phyloP scores from a whole-genome alignment of 805 yeast genomes.

The Suhomyces kilbournensis region DNA sequence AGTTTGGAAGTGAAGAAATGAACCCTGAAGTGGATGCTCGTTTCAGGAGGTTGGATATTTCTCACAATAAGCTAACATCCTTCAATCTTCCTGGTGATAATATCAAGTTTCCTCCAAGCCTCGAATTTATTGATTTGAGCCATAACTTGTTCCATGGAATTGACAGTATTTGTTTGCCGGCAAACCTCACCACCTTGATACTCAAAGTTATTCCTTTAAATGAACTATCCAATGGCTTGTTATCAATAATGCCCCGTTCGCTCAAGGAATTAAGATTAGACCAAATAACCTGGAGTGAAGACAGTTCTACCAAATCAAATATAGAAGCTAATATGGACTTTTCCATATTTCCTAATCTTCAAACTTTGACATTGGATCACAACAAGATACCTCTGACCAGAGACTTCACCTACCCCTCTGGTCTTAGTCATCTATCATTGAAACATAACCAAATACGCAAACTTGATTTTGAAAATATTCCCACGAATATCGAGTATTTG shows the following conservation, averaged over 20 bases:
- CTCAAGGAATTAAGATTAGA: conserved; percentile 7
- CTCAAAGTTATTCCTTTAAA: conserved; percentile 5
- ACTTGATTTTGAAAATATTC: conserved; percentile 4
- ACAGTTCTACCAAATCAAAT: background rate
- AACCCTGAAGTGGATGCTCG: background rate
- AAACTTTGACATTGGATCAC: conserved; percentile 5
- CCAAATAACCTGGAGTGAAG: conserved; percentile 1
- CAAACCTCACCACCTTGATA: conserved; percentile 3
- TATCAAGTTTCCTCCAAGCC: background rate
- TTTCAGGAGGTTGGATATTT: conserved; percentile 6
- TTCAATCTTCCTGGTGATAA: conserved; percentile 2
- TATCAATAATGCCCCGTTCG: conserved; percentile 4
- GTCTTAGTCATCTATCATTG: conserved; percentile 4
- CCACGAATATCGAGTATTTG: conserved; percentile 4
- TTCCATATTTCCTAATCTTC: conserved; percentile 2
- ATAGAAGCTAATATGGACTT: background rate
- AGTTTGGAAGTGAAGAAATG: conserved; percentile 10
- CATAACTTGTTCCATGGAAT: conserved; percentile 4
- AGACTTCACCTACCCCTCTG: conserved; percentile 5
- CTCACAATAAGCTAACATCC: conserved; percentile 4
- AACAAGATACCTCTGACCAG: conserved; percentile 9
- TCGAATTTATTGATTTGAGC: conserved; percentile 7
- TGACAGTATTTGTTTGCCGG: conserved; percentile 5
- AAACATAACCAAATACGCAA: conserved; percentile 6
- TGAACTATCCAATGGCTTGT: background rate